Percentiles rank a stretch among this genome's conserved stretches.
These are phyloP conservation scores for Paraphaeosphaeria sporulosa DNA, from an alignment of 2,329 filamentous ascomycete species.

Conservation along the genomic window DNA sequence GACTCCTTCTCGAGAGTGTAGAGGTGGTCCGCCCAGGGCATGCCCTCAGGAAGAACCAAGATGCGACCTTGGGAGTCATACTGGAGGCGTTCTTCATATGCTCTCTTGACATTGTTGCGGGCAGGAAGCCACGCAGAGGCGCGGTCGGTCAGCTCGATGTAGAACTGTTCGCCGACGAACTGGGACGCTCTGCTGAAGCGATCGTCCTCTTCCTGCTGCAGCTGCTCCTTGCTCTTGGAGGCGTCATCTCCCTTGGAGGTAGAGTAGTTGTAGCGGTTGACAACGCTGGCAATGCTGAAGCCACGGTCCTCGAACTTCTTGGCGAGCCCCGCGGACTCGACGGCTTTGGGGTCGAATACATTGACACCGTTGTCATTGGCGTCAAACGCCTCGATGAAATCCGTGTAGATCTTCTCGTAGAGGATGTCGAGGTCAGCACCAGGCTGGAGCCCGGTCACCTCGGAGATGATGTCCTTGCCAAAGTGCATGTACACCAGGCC, in stretches of 20 bases:
- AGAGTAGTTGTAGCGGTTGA: conserved; percentile 83
- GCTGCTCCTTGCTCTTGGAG: conserved; percentile 48
- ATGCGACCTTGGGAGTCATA: conserved; percentile 79
- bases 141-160: conserved; percentile 79
- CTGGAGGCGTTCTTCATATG: conserved; percentile 73
- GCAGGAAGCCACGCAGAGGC: conserved; percentile 85
- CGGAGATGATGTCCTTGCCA: conserved; percentile 81
- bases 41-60: conserved; percentile 77
- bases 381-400: conserved; percentile 94
- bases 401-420: conserved; percentile 88
- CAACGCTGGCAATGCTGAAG: conserved; percentile 84
- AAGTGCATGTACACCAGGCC: conserved; percentile 97
- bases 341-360: conserved; percentile 74
- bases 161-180: conserved; percentile 90
- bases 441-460: conserved; percentile 66
- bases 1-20: conserved; percentile 78
- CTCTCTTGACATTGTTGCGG: conserved; percentile 76
- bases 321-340: conserved; percentile 74
- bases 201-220: conserved; percentile 78
- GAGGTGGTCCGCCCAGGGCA: conserved; percentile 96
- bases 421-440: conserved; percentile 75
- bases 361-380: conserved; percentile 97
- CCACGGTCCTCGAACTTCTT: conserved; percentile 85
- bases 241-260: conserved; percentile 54
- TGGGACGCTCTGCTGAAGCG: conserved; percentile 79